phyloP scores from a whole-genome alignment of 1,139 yeast genomes.

The Scheffersomyces quercinus region DNA sequence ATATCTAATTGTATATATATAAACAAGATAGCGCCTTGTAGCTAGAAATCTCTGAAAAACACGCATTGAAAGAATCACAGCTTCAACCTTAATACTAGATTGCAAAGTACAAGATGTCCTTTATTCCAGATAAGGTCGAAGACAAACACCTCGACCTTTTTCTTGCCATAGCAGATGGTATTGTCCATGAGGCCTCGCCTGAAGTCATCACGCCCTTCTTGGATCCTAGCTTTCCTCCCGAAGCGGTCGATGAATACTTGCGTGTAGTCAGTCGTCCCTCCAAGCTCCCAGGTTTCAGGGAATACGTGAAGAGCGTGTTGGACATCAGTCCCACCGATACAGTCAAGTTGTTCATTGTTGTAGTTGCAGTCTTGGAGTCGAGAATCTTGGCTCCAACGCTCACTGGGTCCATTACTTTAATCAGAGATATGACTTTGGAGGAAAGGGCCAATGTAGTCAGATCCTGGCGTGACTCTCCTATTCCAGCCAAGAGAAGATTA shows the following conservation, averaged over 20 bases:
- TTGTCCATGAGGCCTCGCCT: slow-evolving; percentile 35
- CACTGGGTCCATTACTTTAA: slow-evolving; percentile 34
- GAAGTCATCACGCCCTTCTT: slow-evolving; percentile 29
- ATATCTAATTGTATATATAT: no score
- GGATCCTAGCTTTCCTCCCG: slow-evolving; percentile 27
- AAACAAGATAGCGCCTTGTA: no score
- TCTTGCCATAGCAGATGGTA: slow-evolving; percentile 34
- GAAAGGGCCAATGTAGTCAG: slow-evolving; percentile 31
- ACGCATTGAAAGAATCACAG: no score
- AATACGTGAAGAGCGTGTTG: slow-evolving; percentile 13
- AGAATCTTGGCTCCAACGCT: slow-evolving; percentile 37
- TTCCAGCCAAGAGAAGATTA: slow-evolving; percentile 29
- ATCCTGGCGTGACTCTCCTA: slow-evolving; percentile 42
- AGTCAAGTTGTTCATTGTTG: slow-evolving; percentile 22
- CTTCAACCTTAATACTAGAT: no score
- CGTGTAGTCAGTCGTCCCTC: slow-evolving; percentile 31
- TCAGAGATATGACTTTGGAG: slow-evolving; percentile 37
- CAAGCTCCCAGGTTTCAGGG: slow-evolving; percentile 27
- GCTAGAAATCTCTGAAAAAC: no score
- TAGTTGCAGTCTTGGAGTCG: slow-evolving; percentile 29
- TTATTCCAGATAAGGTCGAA: no score
- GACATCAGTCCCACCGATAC: slow-evolving; percentile 16
- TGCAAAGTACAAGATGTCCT: no score
- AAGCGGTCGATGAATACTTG: slow-evolving; percentile 35
- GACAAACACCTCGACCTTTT: slow-evolving; percentile 9